Evolutionary conservation across 257 asterid species (phyloP), one percentile per base, ranked within the genome.

Genomic region (Penstemon davidsonii): DNA sequence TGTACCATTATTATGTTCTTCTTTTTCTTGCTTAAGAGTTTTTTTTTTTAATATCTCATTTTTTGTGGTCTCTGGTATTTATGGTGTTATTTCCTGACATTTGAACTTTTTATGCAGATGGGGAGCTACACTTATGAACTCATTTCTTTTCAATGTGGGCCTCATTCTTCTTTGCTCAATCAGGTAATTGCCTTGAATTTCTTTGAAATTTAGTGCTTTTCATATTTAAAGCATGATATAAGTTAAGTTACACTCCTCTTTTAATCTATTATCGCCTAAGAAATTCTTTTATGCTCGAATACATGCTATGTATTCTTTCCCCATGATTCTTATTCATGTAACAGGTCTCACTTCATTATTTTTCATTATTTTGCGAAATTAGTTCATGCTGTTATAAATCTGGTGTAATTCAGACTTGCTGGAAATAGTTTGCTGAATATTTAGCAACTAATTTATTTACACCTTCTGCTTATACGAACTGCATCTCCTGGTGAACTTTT

Each of bases 41-140:
- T 71, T 37, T 38, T 41, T 66, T 25, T 25, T 1, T 25, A 25
- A 2, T 25, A 25, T 25, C 36, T 41, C 7, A 44, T 9, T 18
- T 66, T 50, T 56, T 10, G 43, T 57, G 5, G 19, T 45, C 7
- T 54, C 63, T 46, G 67, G 62, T 55, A 7, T 62, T 58, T 51
- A 25, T 25, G 45, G 62, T 73, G 65, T 40, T 45, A 50, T 57
- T 66, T 45, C 64, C 71, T 73, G 75, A 76, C 64, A 53, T 38
- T 67, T 73, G 61, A 68, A 36, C 60, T 4, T 54, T 55, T 19
- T 55, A 46, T 76, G 38, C 80, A 91, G 97, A 80, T 88, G 97
- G 97, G 97, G 96, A 76, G 96, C 91, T 59, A 91, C 97, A 13
- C 93, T 91, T 42, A 88, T 91, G 97, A 91, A 88, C 81, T 91